Base-by-base conservation (phyloP, 345 rosid genomes). In the Passiflora organensis region DNA sequence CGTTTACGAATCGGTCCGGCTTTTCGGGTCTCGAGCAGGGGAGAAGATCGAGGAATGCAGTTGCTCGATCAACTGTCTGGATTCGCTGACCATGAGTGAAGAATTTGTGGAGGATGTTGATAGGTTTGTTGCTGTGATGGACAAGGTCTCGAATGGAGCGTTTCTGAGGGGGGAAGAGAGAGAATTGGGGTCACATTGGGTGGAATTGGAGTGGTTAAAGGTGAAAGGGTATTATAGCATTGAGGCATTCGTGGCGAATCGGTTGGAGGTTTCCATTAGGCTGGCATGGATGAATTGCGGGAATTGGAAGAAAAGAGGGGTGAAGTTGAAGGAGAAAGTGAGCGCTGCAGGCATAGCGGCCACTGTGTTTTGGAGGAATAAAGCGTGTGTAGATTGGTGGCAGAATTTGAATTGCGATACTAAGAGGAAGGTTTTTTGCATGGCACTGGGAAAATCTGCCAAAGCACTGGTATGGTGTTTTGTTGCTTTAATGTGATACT, bases 381-480 rank as follows among this genome's bases (percentile, higher is more conserved):
- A 81, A 65, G 90, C 90, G 13, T 87, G 87, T 56, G 45, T 68
- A 14, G 93, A 91, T 64, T 91, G 98, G 98, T 91, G 98, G 98
- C 19, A 39, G 49, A 82, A 78, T 60, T 72, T 91, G 77, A 85
- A 79, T 62, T 67, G 60, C 34, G 67, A 63, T 34, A 60, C 54
- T 36, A 85, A 81, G 51, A 80, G 58, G 72, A 82, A 81, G 39
- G 57, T 83, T 11, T 63, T 81, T 71, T 70, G 55, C 53, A 51
- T 60, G 4, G 64, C 62, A 21, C 37, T 91, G 1, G 96, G 85
- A 19, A 88, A 88, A 80, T 62, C 93, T 10, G 82, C 90, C 37
- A 88, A 84, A 63, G 64, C 82, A 50, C 47, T 85, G 96, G 98
- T 91, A 78, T 55, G 25, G 60, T 67, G 56, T 24, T 20, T 43